Conservation (phyloP, 2,329 filamentous ascomycete species). For the Stagonosporopsis chrysanthemi region DNA sequence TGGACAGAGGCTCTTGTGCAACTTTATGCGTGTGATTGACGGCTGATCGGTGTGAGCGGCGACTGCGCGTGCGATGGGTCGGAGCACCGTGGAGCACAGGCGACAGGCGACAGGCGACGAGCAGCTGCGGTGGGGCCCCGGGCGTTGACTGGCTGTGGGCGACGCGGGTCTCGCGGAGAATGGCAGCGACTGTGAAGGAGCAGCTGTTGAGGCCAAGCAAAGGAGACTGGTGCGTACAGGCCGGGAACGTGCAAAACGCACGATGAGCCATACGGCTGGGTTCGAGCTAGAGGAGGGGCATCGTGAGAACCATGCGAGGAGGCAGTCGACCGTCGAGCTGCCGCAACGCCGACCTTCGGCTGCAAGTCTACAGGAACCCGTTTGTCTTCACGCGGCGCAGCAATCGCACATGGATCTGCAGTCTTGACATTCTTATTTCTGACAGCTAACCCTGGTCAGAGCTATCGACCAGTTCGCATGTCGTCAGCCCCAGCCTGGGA, state of each 20-base stretch:
- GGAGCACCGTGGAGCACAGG: neutral
- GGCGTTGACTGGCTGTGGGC: neutral
- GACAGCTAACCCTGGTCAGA: slow-evolving; percentile 12
- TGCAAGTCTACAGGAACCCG: slow-evolving; percentile 1
- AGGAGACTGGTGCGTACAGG: neutral
- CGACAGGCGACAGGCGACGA: neutral
- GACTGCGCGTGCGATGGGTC: slow-evolving; percentile 1
- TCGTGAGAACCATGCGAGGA: slow-evolving; percentile 13
- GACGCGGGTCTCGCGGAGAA: neutral
- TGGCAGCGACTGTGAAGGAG: neutral
- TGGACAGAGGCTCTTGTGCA: neutral
- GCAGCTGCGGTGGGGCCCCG: slow-evolving; percentile 3
- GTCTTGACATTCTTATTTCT: neutral
- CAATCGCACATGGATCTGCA: slow-evolving; percentile 4
- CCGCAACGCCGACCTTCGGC: slow-evolving; percentile 10
- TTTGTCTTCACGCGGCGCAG: neutral
- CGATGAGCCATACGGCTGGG: neutral
- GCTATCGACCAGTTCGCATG: slow-evolving; percentile 17
- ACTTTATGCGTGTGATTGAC: slow-evolving; percentile 7
- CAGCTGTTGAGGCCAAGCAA: neutral
- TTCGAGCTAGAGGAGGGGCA: slow-evolving; percentile 16
- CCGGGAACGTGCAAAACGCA: slow-evolving; percentile 2
- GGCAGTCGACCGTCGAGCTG: neutral
- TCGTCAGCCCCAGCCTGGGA: slow-evolving; percentile 12
- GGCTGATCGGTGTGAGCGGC: slow-evolving; percentile 17